phyloP scores from a whole-genome alignment of 805 yeast genomes.

The Ogataea henricii region DNA sequence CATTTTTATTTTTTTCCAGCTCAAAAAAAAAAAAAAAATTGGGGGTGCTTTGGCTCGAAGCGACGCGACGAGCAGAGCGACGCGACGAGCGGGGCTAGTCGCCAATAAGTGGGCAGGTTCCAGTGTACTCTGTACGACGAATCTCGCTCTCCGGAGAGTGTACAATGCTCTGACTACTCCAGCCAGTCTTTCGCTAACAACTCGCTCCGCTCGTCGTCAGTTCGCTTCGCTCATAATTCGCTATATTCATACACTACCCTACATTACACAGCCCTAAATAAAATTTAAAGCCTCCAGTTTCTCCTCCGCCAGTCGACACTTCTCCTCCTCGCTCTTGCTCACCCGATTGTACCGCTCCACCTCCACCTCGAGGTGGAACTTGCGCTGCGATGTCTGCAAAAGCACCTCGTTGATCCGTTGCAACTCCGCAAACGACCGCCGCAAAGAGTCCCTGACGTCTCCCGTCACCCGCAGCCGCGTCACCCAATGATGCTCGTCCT shows the following conservation, averaged over 20 bases:
- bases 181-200: too few species aligned
- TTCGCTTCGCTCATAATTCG: background rate
- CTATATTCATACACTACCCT: too few species aligned
- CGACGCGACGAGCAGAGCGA: too few species aligned
- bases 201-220: background rate
- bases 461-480: slow-evolving; percentile 27
- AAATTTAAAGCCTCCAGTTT: slow-evolving; percentile 52
- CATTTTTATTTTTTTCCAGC: too few species aligned
- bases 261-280: slow-evolving; percentile 23
- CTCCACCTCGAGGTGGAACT: slow-evolving; percentile 31
- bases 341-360: slow-evolving; percentile 29
- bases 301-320: slow-evolving; percentile 38
- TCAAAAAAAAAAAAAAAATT: too few species aligned
- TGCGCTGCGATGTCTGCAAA: slow-evolving; percentile 16
- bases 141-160: too few species aligned
- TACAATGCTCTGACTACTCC: too few species aligned
- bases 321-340: slow-evolving; percentile 28
- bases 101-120: too few species aligned
- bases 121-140: too few species aligned
- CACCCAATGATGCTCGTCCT: slow-evolving; percentile 32
- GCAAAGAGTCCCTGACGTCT: slow-evolving; percentile 18
- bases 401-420: slow-evolving; percentile 25
- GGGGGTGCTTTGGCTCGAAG: too few species aligned
- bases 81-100: too few species aligned
- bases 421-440: slow-evolving; percentile 26